These are phyloP conservation scores for Tetrahymena elliotti DNA, from an alignment of 73 alveolate species.

Conservation along the genomic window DNA sequence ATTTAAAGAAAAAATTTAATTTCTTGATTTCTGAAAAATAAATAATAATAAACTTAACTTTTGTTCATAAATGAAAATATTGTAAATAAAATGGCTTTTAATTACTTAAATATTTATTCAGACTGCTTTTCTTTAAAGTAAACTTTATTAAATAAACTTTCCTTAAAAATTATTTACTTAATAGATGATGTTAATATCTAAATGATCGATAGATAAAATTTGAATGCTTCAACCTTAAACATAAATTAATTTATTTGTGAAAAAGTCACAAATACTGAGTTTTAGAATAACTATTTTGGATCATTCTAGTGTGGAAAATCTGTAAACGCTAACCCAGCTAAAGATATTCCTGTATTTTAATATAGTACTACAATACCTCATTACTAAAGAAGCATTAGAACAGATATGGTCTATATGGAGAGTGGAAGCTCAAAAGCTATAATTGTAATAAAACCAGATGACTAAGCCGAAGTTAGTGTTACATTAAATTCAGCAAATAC, in stretches of 20 bases:
- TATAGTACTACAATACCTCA: not conserved
- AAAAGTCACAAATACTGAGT: not conserved
- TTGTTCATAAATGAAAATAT: not conserved
- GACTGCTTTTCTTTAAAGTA: not conserved
- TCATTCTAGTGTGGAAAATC: not conserved
- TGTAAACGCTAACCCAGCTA: not conserved
- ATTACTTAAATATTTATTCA: too few relatives aligned
- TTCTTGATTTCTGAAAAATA: too few relatives aligned
- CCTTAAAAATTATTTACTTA: not conserved
- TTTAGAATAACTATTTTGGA: not conserved
- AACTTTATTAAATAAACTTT: not conserved
- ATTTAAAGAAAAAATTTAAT: too few relatives aligned
- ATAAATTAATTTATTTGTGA: not conserved
- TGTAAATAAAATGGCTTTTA: too few relatives aligned
- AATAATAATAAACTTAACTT: not conserved
- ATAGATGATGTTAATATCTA: not conserved
- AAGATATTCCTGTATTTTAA: not conserved
- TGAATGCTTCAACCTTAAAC: not conserved
- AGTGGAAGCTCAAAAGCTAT: not conserved
- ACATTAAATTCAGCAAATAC: not conserved
- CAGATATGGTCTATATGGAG: not conserved
- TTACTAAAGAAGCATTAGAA: not conserved
- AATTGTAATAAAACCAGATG: not conserved
- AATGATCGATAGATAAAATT: not conserved
- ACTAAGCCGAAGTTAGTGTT: not conserved